Base-by-base conservation (phyloP, 1,284 basidiomycete genomes). In the Irpex lacteus region DNA sequence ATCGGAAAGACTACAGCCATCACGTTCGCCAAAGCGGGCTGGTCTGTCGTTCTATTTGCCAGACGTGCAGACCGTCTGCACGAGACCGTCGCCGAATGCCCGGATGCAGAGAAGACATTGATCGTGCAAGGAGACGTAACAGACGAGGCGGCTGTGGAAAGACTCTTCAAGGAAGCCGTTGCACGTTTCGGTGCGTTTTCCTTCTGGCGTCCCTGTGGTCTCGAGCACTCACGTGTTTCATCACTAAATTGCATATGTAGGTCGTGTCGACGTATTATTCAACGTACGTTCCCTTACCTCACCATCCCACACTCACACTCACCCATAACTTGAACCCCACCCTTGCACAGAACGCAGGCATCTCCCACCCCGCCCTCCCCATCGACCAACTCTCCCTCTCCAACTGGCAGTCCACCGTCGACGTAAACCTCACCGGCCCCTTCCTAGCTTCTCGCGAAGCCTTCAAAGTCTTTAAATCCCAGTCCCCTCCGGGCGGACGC, bases 361-460 rank as follows among this genome's bases (percentile, higher is more conserved):
- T 86, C 49, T 77, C 77, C 40, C 77, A 82, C 0, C 78, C 81
- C 3, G 76, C 75, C 5, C 74, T 81, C 0, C 82, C 84, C 0
- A 81, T 94, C 56, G 91, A 94, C 66, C 85, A 91, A 1, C 75
- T 89, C 49, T 77, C 87, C 0, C 78, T 92, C 50, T 79, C 81
- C 13, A 76, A 82, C 2, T 94, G 93, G 75, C 81, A 83, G 60
- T 78, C 80, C 11, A 86, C 91, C 52, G 74, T 94, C 60, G 83
- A 87, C 65, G 82, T 90, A 62, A 94, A 95, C 76, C 77, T 94
- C 57, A 76, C 86, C 59, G 91, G 85, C 1, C 80, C 89, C 0
- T 92, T 94, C 71, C 78, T 95, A 52, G 93, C 90, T 73, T 90
- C 90, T 0, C 82, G 87, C n/a, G 86, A 92, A 67, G 92, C 92